Evolutionary conservation across 2,329 filamentous ascomycete genomes (phyloP), one percentile per base, ranked within the genome.

Genomic region (Dryadomyces quercivorus): DNA sequence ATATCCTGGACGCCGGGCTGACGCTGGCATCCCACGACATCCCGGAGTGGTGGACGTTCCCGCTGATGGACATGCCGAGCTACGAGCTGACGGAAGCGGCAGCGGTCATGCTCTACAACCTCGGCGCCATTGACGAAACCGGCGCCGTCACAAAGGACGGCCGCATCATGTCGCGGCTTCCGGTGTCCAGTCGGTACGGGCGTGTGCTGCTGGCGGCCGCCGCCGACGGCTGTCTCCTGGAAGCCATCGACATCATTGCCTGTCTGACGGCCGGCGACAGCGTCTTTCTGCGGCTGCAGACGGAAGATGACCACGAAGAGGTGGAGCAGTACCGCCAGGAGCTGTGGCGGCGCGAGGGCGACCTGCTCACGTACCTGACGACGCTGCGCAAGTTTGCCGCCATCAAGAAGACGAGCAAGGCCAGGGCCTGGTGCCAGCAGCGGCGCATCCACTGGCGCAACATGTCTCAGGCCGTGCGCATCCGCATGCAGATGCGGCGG

Each of bases 1-100:
- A 98, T 66, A 78, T 97, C 6, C 81, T 90, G 20, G 85, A 89
- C 38, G 87, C 92, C 0, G 76, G 96, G 1, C 73, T 98, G 10
- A 95, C 88, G 0, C 94, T 98, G 86, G 96, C 95, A 67, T 90
- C 92, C 0, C 81, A 90, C 53, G 90, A 91, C 0, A 84, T 97
- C 13, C 77, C 87, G 26, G 85, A 97, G 63, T 80, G 95, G 2
- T 73, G 90, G 20, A 73, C 76, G 0, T 98, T 98, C 58, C 89
- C 92, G 0, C 81, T 96, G 50, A 83, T 97, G 65, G 90, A 95
- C 54, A 77, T 80, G 0, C 93, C 93, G 0, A 82, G 87, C 9
- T 70, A 82, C 2, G 85, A 94, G 59, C 78, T 87, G 0, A 79
- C 96, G 51, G 83, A 92, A 61, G 89, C 89, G 61, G 90, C 91